Conservation (phyloP, 164 flowering plant genomes). For the Warburgia ugandensis region DNA sequence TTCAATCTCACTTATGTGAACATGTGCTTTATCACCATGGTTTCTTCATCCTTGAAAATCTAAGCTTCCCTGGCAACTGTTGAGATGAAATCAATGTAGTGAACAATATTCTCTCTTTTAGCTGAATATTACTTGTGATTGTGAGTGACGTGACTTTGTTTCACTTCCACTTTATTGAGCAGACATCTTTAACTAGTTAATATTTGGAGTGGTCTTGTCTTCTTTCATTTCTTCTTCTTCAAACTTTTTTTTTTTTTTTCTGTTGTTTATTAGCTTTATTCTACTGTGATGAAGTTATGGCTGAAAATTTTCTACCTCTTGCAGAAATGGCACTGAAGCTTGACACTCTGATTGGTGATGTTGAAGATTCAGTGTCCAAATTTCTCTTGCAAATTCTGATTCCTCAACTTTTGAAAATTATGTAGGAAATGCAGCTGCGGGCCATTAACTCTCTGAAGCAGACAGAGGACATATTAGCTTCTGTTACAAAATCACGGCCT, state of each 20-base stretch:
- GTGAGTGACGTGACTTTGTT: no score
- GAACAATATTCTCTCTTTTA: no score
- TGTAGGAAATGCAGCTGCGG: slow-evolving; percentile 50
- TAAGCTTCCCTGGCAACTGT: no score
- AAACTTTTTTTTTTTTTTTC: background rate
- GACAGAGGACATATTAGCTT: slow-evolving; percentile 55
- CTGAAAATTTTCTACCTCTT: slow-evolving; percentile 8
- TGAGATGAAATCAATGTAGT: no score
- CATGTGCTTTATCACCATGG: no score
- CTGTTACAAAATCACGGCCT: slow-evolving; percentile 54
- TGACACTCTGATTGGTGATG: slow-evolving; percentile 77
- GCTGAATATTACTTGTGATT: no score
- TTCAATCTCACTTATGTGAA: no score
- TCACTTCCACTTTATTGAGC: no score
- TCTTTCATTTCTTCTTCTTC: no score
- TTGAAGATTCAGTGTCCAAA: slow-evolving; percentile 96
- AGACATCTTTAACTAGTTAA: no score
- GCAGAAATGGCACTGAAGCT: slow-evolving; percentile 87
- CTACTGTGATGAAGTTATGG: background rate
- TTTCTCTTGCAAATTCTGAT: background rate
- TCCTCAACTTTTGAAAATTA: slow-evolving; percentile 9
- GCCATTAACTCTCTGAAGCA: slow-evolving; percentile 59
- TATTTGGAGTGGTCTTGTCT: no score
- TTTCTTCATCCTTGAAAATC: no score
- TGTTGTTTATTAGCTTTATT: background rate